phyloP scores from a whole-genome alignment of 108 stramenopile genomes.

The Cyclotella distinguenda region DNA sequence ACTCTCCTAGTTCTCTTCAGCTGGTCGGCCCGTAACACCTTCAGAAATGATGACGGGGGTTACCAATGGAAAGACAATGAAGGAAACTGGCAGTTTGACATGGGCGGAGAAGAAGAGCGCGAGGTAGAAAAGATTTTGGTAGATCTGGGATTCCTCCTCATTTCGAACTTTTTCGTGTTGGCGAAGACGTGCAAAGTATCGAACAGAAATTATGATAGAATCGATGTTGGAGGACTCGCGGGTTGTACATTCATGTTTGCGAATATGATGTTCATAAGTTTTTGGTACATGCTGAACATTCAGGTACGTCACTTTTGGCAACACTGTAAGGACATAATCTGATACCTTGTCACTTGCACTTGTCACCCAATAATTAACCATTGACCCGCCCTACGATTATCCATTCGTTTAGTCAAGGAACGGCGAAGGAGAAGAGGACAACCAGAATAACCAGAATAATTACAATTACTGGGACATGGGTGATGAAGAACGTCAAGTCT shows the following conservation, averaged over 20 bases:
- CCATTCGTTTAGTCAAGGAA: constrained; percentile 1
- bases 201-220: constrained; percentile 20
- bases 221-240: constrained; percentile 18
- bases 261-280: constrained; percentile 19
- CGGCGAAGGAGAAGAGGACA: constrained; percentile 1
- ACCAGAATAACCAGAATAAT: constrained; percentile 14
- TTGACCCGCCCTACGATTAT: background rate
- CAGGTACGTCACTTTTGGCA: constrained; percentile 1
- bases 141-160: constrained; percentile 12
- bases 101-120: constrained; percentile 12
- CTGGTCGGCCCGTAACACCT: constrained; percentile 9
- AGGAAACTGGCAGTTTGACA: constrained; percentile 20
- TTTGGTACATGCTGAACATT: constrained; percentile 29
- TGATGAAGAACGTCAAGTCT: constrained; percentile 12
- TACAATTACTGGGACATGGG: constrained; percentile 11
- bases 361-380: background rate
- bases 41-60: constrained; percentile 1
- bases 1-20: constrained; percentile 11
- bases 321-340: background rate
- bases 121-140: constrained; percentile 9
- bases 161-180: constrained; percentile 9
- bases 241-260: constrained; percentile 18
- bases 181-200: constrained; percentile 8
- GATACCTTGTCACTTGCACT: background rate
- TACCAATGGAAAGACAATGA: constrained; percentile 3